Evolutionary conservation across 306 rosid genomes (phyloP).

Genomic region (Casuarina glauca): DNA sequence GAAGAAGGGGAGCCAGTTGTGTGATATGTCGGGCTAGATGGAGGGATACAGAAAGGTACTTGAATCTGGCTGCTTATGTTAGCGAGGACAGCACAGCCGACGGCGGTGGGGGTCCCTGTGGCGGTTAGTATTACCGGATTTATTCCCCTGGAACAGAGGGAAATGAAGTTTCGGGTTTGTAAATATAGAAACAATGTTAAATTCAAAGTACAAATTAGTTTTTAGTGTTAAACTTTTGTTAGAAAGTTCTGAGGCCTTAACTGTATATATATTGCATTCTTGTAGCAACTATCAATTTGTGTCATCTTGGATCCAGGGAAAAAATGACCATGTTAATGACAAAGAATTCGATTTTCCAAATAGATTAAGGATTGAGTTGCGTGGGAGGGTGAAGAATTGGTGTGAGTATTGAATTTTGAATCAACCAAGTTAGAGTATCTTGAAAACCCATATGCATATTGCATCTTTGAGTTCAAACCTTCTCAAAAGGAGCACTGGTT

Average conservation of each 20-base stretch:
- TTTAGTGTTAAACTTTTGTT: neutral
- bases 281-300: neutral
- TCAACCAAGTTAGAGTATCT: too few species aligned
- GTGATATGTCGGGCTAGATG: conserved; percentile 92
- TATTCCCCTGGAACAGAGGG: neutral
- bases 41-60: conserved; percentile 63
- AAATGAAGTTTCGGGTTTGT: neutral
- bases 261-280: too few species aligned
- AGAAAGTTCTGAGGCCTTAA: neutral
- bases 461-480: too few species aligned
- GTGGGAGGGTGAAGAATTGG: too few species aligned
- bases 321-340: neutral
- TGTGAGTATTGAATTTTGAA: too few species aligned
- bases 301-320: neutral
- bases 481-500: too few species aligned
- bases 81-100: conserved; percentile 30
- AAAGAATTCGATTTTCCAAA: too few species aligned
- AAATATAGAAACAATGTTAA: neutral
- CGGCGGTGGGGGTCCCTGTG: conserved; percentile 2
- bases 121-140: neutral
- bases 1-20: conserved; percentile 60
- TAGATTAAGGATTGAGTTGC: too few species aligned
- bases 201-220: neutral
- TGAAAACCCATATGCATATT: too few species aligned
- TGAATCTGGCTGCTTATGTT: conserved; percentile 71